Percentiles rank a stretch among this genome's conserved stretches.
phyloP scores from a whole-genome alignment of 768 basidiomycete species.

The Leucosporidium yakuticum region DNA sequence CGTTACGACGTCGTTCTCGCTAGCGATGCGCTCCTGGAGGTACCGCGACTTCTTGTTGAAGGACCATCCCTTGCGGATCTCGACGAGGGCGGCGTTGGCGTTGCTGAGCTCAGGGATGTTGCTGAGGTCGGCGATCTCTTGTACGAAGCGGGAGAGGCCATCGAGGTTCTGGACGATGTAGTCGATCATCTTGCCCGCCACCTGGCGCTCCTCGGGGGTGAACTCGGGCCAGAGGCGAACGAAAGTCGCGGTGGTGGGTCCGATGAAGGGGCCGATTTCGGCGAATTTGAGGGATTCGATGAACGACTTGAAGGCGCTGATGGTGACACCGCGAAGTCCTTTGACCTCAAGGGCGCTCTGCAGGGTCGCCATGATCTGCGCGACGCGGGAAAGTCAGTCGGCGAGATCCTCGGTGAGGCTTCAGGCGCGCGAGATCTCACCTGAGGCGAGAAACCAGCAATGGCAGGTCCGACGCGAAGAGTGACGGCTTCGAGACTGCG shows the following conservation, averaged over 20 bases:
- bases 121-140: slow-evolving; percentile 74
- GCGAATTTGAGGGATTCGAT: slow-evolving; percentile 58
- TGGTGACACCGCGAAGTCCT: slow-evolving; percentile 68
- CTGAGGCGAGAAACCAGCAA: slow-evolving; percentile 78
- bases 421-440: slow-evolving; percentile 47
- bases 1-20: slow-evolving; percentile 74
- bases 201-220: slow-evolving; percentile 50
- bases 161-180: slow-evolving; percentile 63
- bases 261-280: slow-evolving; percentile 77
- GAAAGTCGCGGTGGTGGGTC: slow-evolving; percentile 78
- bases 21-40: slow-evolving; percentile 65
- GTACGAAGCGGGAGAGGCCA: slow-evolving; percentile 55
- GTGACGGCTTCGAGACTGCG: slow-evolving; percentile 70
- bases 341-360: slow-evolving; percentile 76
- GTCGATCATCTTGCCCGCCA: slow-evolving; percentile 58
- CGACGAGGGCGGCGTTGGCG: slow-evolving; percentile 37
- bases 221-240: slow-evolving; percentile 70
- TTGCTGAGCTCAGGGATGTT: slow-evolving; percentile 55
- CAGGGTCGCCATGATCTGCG: slow-evolving; percentile 88
- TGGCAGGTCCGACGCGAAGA: slow-evolving; percentile 60
- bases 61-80: slow-evolving; percentile 50
- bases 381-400: neutral
- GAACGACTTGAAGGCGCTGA: slow-evolving; percentile 75
- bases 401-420: neutral
- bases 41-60: slow-evolving; percentile 56